Conservation (phyloP, 2,329 filamentous ascomycete species). For the Xylaria sp. region DNA sequence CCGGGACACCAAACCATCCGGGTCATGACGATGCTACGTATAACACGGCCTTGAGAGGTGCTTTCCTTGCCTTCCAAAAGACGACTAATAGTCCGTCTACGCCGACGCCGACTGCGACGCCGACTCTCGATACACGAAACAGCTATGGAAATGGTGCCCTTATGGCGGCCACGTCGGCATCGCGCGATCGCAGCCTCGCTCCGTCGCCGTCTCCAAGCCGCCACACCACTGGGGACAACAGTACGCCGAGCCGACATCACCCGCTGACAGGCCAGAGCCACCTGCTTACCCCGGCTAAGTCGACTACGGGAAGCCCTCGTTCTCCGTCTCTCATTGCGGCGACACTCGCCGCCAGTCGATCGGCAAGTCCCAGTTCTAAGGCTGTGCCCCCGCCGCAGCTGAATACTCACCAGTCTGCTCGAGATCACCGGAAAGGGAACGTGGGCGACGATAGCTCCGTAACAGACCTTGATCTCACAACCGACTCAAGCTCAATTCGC, state of each 20-base stretch:
- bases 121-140: conserved; percentile 23
- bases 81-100: conserved; percentile 32
- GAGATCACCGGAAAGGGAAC: conserved; percentile 46
- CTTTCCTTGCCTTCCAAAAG: conserved; percentile 65
- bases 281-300: conserved; percentile 38
- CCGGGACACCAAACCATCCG: conserved; percentile 44
- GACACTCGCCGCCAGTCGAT: conserved; percentile 70
- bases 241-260: conserved; percentile 42
- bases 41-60: conserved; percentile 62
- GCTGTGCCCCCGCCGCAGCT: conserved; percentile 43
- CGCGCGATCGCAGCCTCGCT: conserved; percentile 48
- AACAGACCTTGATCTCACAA: conserved; percentile 50
- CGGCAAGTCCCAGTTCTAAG: conserved; percentile 63
- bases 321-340: conserved; percentile 72
- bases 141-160: conserved; percentile 54
- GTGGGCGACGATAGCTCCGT: conserved; percentile 48
- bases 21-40: conserved; percentile 47
- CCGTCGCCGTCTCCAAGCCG: conserved; percentile 47
- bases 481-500: conserved; percentile 68
- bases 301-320: conserved; percentile 53
- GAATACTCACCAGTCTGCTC: conserved; percentile 41
- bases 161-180: conserved; percentile 58
- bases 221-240: conserved; percentile 55
- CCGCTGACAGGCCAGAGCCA: conserved; percentile 30
- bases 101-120: conserved; percentile 12